phyloP scores from a whole-genome alignment of 352 stramenopile genomes.

The Blastocystis sp. region DNA sequence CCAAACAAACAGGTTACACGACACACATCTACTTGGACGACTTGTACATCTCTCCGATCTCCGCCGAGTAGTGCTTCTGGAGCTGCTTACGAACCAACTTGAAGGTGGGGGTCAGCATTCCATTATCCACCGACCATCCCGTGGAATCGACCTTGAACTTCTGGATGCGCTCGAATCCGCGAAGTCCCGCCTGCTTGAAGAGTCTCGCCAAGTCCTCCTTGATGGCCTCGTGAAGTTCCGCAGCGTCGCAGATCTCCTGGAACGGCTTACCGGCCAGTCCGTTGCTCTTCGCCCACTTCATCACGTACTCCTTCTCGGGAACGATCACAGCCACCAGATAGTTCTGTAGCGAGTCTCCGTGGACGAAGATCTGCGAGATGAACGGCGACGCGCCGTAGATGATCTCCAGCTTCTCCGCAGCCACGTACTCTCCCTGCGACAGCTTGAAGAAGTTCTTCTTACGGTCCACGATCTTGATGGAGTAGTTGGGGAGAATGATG shows the following conservation, averaged over 20 bases:
- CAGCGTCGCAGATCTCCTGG: constrained; percentile 61
- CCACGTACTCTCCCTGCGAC: constrained; percentile 85
- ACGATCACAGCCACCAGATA: constrained; percentile 83
- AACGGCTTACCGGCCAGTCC: constrained; percentile 59
- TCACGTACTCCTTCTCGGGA: constrained; percentile 76
- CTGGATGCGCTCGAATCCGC: constrained; percentile 79
- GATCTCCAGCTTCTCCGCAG: constrained; percentile 88
- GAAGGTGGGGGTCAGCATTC: constrained; percentile 83
- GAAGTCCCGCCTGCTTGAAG: constrained; percentile 67
- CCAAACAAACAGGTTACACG: no score
- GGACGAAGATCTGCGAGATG: constrained; percentile 78
- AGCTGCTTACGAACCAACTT: constrained; percentile 82
- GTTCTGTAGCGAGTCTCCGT: constrained; percentile 85
- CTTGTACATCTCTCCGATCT: constrained; percentile 70
- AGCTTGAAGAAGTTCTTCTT: constrained; percentile 89
- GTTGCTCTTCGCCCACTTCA: constrained; percentile 67
- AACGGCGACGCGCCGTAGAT: constrained; percentile 80
- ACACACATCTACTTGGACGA: neutral
- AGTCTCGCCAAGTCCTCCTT: constrained; percentile 69
- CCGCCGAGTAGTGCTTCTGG: constrained; percentile 64
- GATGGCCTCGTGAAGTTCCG: constrained; percentile 66
- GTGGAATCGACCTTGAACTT: constrained; percentile 74
- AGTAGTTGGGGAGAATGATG: constrained; percentile 70
- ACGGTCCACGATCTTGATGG: constrained; percentile 72
- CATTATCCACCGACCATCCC: constrained; percentile 77